Evolutionary conservation across 2,329 filamentous ascomycete species (phyloP).

Genomic region (Trichoderma lentiforme): DNA sequence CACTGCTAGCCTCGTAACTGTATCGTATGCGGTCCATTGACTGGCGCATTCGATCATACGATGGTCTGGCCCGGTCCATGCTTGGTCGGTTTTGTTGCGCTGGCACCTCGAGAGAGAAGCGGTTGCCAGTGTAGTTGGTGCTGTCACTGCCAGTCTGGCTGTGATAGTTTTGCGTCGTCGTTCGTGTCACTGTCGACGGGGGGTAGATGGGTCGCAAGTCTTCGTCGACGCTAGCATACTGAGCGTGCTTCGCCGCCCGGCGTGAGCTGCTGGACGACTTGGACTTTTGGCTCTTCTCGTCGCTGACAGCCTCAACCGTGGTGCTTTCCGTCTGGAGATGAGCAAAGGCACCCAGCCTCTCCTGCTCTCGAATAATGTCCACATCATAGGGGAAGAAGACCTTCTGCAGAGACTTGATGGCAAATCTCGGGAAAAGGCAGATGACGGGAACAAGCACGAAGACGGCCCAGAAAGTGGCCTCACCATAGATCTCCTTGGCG

Average conservation of each 20-base stretch:
- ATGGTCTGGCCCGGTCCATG: slow-evolving; percentile 69
- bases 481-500: slow-evolving; percentile 73
- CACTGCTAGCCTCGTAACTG: slow-evolving; percentile 82
- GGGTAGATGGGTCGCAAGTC: slow-evolving; percentile 92
- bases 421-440: slow-evolving; percentile 83
- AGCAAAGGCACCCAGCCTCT: slow-evolving; percentile 76
- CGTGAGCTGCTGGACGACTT: slow-evolving; percentile 59
- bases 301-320: slow-evolving; percentile 38
- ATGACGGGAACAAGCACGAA: slow-evolving; percentile 75
- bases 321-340: slow-evolving; percentile 49
- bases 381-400: slow-evolving; percentile 90
- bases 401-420: slow-evolving; percentile 84
- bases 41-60: slow-evolving; percentile 80
- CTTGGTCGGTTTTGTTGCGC: slow-evolving; percentile 46
- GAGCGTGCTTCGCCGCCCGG: slow-evolving; percentile 53
- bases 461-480: slow-evolving; percentile 83
- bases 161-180: slow-evolving; percentile 69
- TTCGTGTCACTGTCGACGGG: slow-evolving; percentile 77
- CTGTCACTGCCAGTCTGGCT: slow-evolving; percentile 93
- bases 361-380: slow-evolving; percentile 93
- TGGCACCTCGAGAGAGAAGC: slow-evolving; percentile 47
- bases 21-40: slow-evolving; percentile 83
- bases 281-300: slow-evolving; percentile 38
- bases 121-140: slow-evolving; percentile 77
- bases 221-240: slow-evolving; percentile 70